Evolutionary conservation across 2,329 filamentous ascomycete genomes (phyloP), one percentile per base, ranked within the genome.

Genomic region (Fusarium sp.): DNA sequence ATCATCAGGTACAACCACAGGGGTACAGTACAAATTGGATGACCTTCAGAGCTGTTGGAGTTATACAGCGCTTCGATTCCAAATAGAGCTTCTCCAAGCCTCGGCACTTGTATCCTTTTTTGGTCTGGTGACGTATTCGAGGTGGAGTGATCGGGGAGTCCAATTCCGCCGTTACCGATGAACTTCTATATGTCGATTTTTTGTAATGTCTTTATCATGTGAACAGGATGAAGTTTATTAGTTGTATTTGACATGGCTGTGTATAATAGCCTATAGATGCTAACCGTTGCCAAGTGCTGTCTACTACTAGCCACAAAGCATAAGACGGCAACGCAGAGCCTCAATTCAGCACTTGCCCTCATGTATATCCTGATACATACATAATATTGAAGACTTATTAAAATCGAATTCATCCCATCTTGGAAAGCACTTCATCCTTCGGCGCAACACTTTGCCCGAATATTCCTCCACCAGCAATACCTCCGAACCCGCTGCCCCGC

Each of bases 91-190:
- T 47, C 41, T 34, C 61, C 61, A 58, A 68, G 53, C 67, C 64
- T 68, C 67, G 67, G 67, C 46, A 68, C 48, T 58, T 44, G 58
- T 38, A 42, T 36, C 66, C 59, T 41, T 58, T 70, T 61, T 34
- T 53, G 67, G 64, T 29, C 45, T 53, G 53, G 62, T 66, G 61
- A 68, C 66, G 61, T 68, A 52, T 64, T 47, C 22, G 34, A 43
- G 48, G 61, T 63, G 64, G 61, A 52, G 66, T 54, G 52, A 28
- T 36, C 53, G 67, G 67, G 46, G 31, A 53, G 35, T 48, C 57
- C 45, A 52, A 56, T 69, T 70, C 58, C 44, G 65, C 67, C 67
- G 67, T 35, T 22, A 51, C 67, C 67, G 67, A 58, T 32, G 9
- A 38, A 32, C 38, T 31, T 46, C 34, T 11, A 22, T 25, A 25